Evolutionary conservation across 345 rosid species (phyloP), one percentile per base, ranked within the genome.

Genomic region (Murraya koenigii): DNA sequence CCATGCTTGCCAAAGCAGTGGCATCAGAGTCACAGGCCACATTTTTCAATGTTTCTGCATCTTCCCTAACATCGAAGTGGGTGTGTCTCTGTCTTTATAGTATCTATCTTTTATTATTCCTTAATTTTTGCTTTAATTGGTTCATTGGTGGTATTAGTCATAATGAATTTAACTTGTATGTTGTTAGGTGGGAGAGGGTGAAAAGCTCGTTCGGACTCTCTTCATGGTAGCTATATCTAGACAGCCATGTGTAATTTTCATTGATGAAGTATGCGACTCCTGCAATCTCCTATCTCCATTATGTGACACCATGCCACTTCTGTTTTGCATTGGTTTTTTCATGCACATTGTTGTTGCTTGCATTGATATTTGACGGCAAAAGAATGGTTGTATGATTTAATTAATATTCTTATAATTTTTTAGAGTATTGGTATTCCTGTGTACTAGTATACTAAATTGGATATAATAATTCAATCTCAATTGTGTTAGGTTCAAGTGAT

Each of bases 1-100:
- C 99, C 69, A 95, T 95, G 99, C 98, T 95, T 84, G 98, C 96
- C 44, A 95, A 95, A 84, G 99, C 99, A 71, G 98, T 95, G 10
- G 98, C 99, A 69, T 95, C 99, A 5, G 98, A 95, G 87, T 93
- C 99, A 63, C 86, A 89, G 82, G 99, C 98, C 68, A 95, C 99
- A 23, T 95, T 95, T 86, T 95, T 95, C 79, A 95, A 93, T 58
- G 94, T 95, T 84, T 90, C 99, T 76, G 97, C 99, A 41, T 95
- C 99, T 80, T 93, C 98, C 65, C 79, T 95, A 74, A 95, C 98
- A 38, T 95, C 99, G 66, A 93, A 95, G 89, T 95, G 99, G 98
- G 99, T 95, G 47, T 25, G 90, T 75, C 38, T 81, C 67, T 66
- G 13, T 23, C 78, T 35, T 26, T 62, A 60, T 68, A 6, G 9